These are phyloP conservation scores for Cenchrus purpureus DNA, from an alignment of 176 grass and related monocot genomes.

Conservation along the genomic window DNA sequence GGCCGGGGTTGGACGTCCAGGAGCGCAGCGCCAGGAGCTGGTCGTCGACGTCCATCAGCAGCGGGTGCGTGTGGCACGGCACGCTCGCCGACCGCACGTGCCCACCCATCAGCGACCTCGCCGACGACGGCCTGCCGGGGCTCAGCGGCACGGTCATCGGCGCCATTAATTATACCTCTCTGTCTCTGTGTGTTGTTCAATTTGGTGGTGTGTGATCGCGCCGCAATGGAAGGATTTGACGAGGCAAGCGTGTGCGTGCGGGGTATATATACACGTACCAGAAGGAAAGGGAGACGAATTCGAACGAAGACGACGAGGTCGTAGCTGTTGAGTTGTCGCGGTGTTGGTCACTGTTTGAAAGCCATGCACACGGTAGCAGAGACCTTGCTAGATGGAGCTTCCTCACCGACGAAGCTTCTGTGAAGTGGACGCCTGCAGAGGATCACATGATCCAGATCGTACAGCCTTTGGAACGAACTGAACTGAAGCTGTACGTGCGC, in stretches of 20 bases:
- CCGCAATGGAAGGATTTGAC: not conserved
- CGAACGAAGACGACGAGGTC: not conserved
- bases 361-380: constrained; percentile 10
- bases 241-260: not conserved
- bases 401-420: constrained; percentile 43
- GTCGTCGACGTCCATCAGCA: constrained; percentile 52
- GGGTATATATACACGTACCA: not conserved
- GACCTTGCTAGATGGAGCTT: not conserved
- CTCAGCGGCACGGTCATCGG: not conserved
- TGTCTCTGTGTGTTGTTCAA: not conserved
- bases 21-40: constrained; percentile 50
- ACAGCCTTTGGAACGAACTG: no score
- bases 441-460: not conserved
- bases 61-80: constrained; percentile 55
- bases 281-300: no score
- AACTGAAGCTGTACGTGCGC: not conserved
- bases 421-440: constrained; percentile 5
- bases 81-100: constrained; percentile 69
- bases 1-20: constrained; percentile 31
- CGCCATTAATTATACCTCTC: constrained; percentile 13
- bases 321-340: constrained; percentile 34
- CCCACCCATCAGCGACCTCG: not conserved
- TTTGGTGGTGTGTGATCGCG: no score
- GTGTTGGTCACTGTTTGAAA: constrained; percentile 5
- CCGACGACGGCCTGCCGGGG: not conserved